These are phyloP conservation scores for Myxozyma vanderwaltii DNA, from an alignment of 805 yeast species.

Conservation along the genomic window DNA sequence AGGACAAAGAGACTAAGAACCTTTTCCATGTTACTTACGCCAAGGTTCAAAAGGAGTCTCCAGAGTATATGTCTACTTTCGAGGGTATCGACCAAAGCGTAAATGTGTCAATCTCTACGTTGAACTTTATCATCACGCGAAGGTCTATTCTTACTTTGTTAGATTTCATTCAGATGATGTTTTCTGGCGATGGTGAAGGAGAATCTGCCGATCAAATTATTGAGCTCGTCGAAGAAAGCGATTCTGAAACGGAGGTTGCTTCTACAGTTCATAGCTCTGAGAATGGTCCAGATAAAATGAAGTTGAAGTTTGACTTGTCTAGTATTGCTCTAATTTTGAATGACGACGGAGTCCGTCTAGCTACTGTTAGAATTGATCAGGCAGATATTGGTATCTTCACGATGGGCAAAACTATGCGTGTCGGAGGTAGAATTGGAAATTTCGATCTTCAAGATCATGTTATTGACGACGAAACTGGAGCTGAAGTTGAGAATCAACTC, in stretches of 20 bases:
- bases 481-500: constrained; percentile 61
- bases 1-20: constrained; percentile 53
- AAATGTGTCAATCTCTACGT: constrained; percentile 71
- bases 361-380: constrained; percentile 72
- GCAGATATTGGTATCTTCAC: constrained; percentile 69
- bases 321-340: constrained; percentile 74
- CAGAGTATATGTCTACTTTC: constrained; percentile 34
- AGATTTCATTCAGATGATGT: constrained; percentile 81
- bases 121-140: constrained; percentile 73
- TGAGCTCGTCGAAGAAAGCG: constrained; percentile 16
- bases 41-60: constrained; percentile 34
- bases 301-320: constrained; percentile 66
- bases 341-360: constrained; percentile 80
- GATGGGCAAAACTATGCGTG: constrained; percentile 75
- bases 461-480: constrained; percentile 51
- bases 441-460: constrained; percentile 72
- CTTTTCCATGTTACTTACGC: constrained; percentile 36
- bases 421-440: constrained; percentile 74
- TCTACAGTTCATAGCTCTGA: constrained; percentile 16
- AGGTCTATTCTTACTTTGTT: constrained; percentile 75
- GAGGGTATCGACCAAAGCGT: constrained; percentile 69
- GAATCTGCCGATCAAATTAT: constrained; percentile 5
- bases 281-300: constrained; percentile 46
- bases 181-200: constrained; percentile 49
- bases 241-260: constrained; percentile 24